Evolutionary conservation across 768 basidiomycete genomes (phyloP).

Genomic region (Hortiboletus flavorubellus): DNA sequence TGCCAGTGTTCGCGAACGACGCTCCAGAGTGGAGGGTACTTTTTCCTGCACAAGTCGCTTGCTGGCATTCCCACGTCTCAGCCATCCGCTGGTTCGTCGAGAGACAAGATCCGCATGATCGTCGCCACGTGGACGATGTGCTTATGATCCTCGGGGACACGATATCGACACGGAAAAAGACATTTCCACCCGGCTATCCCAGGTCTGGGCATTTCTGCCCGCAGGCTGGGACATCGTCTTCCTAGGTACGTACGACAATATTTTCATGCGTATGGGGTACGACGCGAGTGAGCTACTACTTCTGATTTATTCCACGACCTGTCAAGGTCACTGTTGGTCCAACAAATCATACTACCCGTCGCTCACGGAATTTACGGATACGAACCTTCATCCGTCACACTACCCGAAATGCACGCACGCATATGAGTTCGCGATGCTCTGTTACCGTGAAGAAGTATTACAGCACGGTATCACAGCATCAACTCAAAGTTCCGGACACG

Average conservation of each 20-base stretch:
- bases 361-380: constrained; percentile 19
- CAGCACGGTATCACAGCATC: too few relatives aligned
- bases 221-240: constrained; percentile 70
- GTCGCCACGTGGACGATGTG: constrained; percentile 30
- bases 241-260: constrained; percentile 44
- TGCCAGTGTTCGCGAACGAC: constrained; percentile 32
- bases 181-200: constrained; percentile 39
- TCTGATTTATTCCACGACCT: neutral
- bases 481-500: too few relatives aligned
- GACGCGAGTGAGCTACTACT: neutral
- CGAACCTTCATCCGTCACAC: constrained; percentile 52
- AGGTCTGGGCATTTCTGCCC: constrained; percentile 54
- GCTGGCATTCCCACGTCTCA: constrained; percentile 67
- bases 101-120: constrained; percentile 20
- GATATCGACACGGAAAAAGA: constrained; percentile 77
- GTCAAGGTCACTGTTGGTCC: constrained; percentile 76
- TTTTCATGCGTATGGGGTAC: neutral
- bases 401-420: constrained; percentile 66
- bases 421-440: too few relatives aligned
- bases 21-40: constrained; percentile 50
- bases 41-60: constrained; percentile 59
- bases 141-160: constrained; percentile 68
- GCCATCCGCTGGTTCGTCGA: constrained; percentile 44
- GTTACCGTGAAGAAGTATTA: too few relatives aligned
- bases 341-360: constrained; percentile 53